Evolutionary conservation across 257 asterid genomes (phyloP).

Genomic region (Nicotiana obtusifolia): DNA sequence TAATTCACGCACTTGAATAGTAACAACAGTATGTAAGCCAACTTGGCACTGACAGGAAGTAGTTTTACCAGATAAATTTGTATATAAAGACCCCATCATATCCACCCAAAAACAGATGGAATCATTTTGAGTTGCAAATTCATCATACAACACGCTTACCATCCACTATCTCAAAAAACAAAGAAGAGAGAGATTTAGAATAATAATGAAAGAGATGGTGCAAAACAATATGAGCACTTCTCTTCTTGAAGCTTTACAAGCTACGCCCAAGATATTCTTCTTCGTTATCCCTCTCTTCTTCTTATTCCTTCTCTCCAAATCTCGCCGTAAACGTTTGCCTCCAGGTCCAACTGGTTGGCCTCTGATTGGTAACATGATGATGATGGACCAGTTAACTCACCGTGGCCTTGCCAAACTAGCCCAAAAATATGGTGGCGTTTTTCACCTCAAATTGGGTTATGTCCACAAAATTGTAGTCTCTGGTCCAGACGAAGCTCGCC

Average conservation of each 20-base stretch:
- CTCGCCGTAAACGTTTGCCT: constrained; percentile 48
- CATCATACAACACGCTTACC: neutral
- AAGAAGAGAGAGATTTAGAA: neutral
- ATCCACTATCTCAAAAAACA: neutral
- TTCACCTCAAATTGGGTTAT: constrained; percentile 61
- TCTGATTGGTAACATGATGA: constrained; percentile 64
- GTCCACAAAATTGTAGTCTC: constrained; percentile 69
- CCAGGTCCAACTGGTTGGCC: constrained; percentile 92
- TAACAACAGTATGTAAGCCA: neutral
- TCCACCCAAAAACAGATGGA: constrained; percentile 3
- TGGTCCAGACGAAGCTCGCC: constrained; percentile 67
- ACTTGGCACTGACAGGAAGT: neutral
- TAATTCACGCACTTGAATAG: too few species aligned
- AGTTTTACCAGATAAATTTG: neutral
- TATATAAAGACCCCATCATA: constrained; percentile 12
- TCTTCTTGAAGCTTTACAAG: constrained; percentile 18
- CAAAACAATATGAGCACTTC: neutral
- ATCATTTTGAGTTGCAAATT: constrained; percentile 3
- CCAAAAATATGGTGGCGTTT: constrained; percentile 67
- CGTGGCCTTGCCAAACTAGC: constrained; percentile 66
- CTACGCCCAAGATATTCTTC: constrained; percentile 10
- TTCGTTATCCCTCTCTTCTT: constrained; percentile 21
- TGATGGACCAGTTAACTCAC: constrained; percentile 66
- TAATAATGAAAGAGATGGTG: neutral
- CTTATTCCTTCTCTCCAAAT: constrained; percentile 22